Base-by-base conservation (phyloP, 768 basidiomycete species). In the Tubosaeta sp. region DNA sequence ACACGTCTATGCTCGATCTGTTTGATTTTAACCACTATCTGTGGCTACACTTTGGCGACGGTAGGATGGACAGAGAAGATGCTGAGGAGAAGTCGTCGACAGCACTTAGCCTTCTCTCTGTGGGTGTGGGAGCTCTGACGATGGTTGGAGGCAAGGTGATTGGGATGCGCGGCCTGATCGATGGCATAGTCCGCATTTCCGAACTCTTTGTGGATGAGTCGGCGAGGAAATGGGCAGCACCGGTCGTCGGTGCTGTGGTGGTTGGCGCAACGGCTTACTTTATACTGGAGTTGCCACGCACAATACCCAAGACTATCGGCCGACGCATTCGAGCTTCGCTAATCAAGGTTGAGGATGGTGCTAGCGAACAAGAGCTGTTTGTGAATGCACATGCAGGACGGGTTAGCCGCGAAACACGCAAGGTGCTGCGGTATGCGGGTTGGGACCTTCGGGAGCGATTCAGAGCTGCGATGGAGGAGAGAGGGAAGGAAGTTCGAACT, bases 371-470 rank as follows among this genome's bases (percentile, higher is more conserved):
- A 42, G 75, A 82, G 46, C 67, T 74, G 27, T 93, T 85, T 61
- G 77, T 86, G 27, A 80, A 84, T 49, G 74, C 71, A 2, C 86
- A 97, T 62, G 77, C 81, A 2, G 76, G 73, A 38, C 76, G 95
- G 19, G 78, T 97, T 35, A 73, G 82, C 46, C 76, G 83, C 32
- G 95, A 98, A 77, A 90, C 92, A 21, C 80, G 95, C 60, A 97
- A 97, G 73, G 95, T 99, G 41, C 72, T 99, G 52, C 77, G 94
- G 43, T 68, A 93, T 27, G 94, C 90, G 18, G 84, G 87, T 19
- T 97, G 91, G 91, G 94, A 97, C 67, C 64, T 94, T 53, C 79
- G 79, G 59, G 88, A 90, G 69, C 79, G 86, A 38, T 95, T 93
- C 76, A 77, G 82, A 50, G 73, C 71, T 3, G 87, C 90, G 16